phyloP scores from a whole-genome alignment of 257 asterid species.

The Scutellaria minor region DNA sequence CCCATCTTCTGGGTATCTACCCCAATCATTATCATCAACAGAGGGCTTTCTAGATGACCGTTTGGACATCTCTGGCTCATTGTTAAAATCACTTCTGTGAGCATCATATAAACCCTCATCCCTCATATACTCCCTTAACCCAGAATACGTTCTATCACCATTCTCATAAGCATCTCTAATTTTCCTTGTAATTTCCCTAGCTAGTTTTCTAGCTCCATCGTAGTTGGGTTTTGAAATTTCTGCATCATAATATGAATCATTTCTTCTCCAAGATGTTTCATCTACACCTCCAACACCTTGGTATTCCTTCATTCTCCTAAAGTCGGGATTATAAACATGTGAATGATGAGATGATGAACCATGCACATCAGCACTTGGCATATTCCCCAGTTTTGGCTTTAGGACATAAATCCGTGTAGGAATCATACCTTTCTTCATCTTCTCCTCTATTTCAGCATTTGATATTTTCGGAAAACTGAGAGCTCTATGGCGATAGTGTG shows the following conservation, averaged over 20 bases:
- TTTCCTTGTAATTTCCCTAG: conserved; percentile 56
- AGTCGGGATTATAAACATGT: conserved; percentile 30
- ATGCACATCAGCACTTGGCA: conserved; percentile 33
- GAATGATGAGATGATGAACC: conserved; percentile 45
- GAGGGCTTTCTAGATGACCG: conserved; percentile 44
- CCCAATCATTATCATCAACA: conserved; percentile 38
- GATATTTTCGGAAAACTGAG: conserved; percentile 35
- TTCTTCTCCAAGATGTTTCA: conserved; percentile 38
- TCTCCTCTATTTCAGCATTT: conserved; percentile 41
- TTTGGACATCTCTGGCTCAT: conserved; percentile 32
- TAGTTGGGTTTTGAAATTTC: conserved; percentile 37
- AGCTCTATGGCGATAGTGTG: conserved; percentile 37
- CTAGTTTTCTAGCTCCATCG: conserved; percentile 52
- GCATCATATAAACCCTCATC: not conserved
- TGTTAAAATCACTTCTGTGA: not conserved
- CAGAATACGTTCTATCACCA: conserved; percentile 36
- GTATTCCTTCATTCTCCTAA: conserved; percentile 37
- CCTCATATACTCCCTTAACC: not conserved
- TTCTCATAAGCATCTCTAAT: conserved; percentile 44
- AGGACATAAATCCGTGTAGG: conserved; percentile 58
- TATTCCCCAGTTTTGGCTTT: conserved; percentile 51
- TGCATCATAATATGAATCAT: conserved; percentile 32
- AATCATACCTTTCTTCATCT: conserved; percentile 34
- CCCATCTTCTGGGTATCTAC: conserved; percentile 45
- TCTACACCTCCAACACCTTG: conserved; percentile 35